These are phyloP conservation scores for Leptographium galeiforme DNA, from an alignment of 2,329 filamentous ascomycete genomes.

Conservation along the genomic window DNA sequence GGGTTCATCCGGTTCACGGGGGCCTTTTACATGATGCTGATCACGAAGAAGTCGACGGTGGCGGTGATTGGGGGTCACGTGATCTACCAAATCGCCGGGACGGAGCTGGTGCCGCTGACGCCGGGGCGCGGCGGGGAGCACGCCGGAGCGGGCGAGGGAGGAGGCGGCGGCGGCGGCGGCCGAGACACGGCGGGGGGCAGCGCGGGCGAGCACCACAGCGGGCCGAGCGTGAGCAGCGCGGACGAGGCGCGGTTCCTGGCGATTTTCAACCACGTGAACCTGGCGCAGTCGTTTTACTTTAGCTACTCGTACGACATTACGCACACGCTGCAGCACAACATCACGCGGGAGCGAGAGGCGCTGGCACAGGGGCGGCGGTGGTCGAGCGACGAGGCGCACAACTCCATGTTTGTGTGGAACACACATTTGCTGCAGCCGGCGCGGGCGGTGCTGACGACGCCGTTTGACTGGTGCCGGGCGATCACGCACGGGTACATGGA, in stretches of 20 bases:
- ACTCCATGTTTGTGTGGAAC: slow-evolving; percentile 98
- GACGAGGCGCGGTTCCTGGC: slow-evolving; percentile 82
- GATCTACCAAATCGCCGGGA: slow-evolving; percentile 88
- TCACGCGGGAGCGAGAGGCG: slow-evolving; percentile 63
- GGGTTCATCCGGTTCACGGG: slow-evolving; percentile 95
- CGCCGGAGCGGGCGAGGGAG: background rate
- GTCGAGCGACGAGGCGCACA: slow-evolving; percentile 52
- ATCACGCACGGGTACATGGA: slow-evolving; percentile 95
- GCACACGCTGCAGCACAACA: slow-evolving; percentile 80
- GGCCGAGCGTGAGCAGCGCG: slow-evolving; percentile 25
- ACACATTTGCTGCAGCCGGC: slow-evolving; percentile 74
- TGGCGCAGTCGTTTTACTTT: slow-evolving; percentile 91
- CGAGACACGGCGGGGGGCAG: background rate
- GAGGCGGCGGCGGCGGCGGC: background rate
- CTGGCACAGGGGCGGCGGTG: slow-evolving; percentile 50
- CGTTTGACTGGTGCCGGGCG: slow-evolving; percentile 91
- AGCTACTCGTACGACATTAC: slow-evolving; percentile 98
- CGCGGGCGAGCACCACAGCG: background rate
- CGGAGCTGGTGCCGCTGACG: slow-evolving; percentile 78
- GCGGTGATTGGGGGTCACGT: slow-evolving; percentile 95
- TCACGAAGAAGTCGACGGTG: slow-evolving; percentile 91
- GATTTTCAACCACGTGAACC: slow-evolving; percentile 81
- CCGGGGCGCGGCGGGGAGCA: slow-evolving; percentile 37
- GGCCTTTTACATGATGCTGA: slow-evolving; percentile 90
- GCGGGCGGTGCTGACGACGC: slow-evolving; percentile 54